Percentiles rank a stretch among this genome's conserved stretches.
Evolutionary conservation across 2,329 filamentous ascomycete species (phyloP).

Genomic region (Pestalotiopsis sp.): DNA sequence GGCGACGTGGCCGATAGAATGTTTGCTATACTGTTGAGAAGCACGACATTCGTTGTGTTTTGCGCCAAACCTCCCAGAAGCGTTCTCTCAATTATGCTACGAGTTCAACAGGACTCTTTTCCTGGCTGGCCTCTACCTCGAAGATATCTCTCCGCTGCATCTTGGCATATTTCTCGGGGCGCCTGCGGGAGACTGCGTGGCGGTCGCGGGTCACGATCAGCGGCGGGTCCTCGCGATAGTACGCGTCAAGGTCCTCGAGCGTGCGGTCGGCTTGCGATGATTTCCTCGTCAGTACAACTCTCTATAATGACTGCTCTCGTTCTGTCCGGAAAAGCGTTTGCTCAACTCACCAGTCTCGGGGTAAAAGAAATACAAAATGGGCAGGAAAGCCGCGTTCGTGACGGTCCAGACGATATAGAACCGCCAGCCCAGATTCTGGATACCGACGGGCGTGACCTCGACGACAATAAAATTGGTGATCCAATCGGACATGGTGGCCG

Average conservation of each 20-base stretch:
- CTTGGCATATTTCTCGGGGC: background rate
- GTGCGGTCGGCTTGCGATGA: conserved; percentile 24
- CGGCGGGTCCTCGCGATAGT: background rate
- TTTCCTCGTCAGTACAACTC: background rate
- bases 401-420: conserved; percentile 54
- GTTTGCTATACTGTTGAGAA: conserved; percentile 69
- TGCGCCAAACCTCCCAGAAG: background rate
- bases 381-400: conserved; percentile 43
- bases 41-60: no score
- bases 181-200: background rate
- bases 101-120: background rate
- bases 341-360: conserved; percentile 35
- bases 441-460: conserved; percentile 31
- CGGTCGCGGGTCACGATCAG: background rate
- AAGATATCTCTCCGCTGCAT: conserved; percentile 2
- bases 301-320: no score
- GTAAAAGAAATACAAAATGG: conserved; percentile 47
- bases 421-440: conserved; percentile 46
- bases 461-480: conserved; percentile 35
- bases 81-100: background rate
- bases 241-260: conserved; percentile 19
- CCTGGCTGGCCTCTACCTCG: background rate
- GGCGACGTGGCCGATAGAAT: conserved; percentile 76
- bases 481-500: conserved; percentile 40
- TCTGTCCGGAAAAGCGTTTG: background rate